These are phyloP conservation scores for Brassica rapa DNA, from an alignment of 345 rosid genomes.

Conservation along the genomic window DNA sequence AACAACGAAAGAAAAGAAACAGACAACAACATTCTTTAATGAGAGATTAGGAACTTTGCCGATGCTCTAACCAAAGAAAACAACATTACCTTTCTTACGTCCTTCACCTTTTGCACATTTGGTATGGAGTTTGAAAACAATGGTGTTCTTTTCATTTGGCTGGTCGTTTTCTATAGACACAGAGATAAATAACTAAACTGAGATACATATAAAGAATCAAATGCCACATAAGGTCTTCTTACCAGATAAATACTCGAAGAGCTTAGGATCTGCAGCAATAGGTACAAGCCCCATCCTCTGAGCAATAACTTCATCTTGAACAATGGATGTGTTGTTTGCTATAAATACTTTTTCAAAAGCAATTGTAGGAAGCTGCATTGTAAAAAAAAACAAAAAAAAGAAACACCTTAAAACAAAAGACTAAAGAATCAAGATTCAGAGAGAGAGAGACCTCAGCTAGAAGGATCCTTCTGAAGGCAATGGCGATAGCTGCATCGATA, in stretches of 20 bases:
- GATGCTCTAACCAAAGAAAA: background rate
- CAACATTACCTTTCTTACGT: slow-evolving; percentile 40
- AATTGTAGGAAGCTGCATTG: slow-evolving; percentile 80
- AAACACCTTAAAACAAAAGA: slow-evolving; percentile 2
- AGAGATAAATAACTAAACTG: background rate
- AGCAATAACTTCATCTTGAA: slow-evolving; percentile 93
- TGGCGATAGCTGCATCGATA: slow-evolving; percentile 65
- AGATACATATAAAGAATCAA: background rate
- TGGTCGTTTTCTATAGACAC: slow-evolving; percentile 61
- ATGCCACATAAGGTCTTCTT: background rate
- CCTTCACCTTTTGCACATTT: slow-evolving; percentile 49
- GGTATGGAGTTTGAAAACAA: slow-evolving; percentile 88
- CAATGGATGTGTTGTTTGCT: slow-evolving; percentile 81
- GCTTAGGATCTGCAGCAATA: slow-evolving; percentile 76
- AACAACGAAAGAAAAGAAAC: background rate
- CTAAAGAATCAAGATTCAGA: background rate
- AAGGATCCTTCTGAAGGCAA: slow-evolving; percentile 88
- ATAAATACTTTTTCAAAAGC: slow-evolving; percentile 90
- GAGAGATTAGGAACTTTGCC: background rate
- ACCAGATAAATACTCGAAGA: slow-evolving; percentile 87
- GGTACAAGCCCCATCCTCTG: slow-evolving; percentile 96
- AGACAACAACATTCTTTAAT: background rate
- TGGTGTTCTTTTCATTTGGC: slow-evolving; percentile 85
- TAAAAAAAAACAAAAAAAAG: background rate
- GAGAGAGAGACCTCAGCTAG: slow-evolving; percentile 66